A percentile compares a stretch with the other conserved stretches of the same genome.
phyloP scores from a whole-genome alignment of 1,284 basidiomycete genomes.

The Ganoderma lucidum region DNA sequence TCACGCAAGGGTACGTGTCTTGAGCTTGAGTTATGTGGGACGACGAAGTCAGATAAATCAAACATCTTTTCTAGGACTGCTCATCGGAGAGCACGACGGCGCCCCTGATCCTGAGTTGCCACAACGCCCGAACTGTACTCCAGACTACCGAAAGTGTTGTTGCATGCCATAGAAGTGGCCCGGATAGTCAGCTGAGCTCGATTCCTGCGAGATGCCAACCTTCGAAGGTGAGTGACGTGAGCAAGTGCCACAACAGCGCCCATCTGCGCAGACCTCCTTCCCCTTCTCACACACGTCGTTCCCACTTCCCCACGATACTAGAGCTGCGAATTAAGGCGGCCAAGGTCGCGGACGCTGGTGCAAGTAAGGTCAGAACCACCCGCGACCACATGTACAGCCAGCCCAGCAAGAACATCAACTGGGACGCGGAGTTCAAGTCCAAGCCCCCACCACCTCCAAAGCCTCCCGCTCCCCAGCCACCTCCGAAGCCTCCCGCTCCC shows the following conservation, averaged over 20 bases:
- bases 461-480: slow-evolving; percentile 34
- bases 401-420: slow-evolving; percentile 66
- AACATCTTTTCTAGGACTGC: neutral
- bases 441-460: slow-evolving; percentile 35
- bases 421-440: slow-evolving; percentile 57
- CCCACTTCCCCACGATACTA: slow-evolving; percentile 15
- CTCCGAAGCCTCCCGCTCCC: slow-evolving; percentile 34
- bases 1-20: neutral
- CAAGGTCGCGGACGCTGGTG: slow-evolving; percentile 62
- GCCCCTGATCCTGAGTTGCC: neutral
- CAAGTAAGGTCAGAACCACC: slow-evolving; percentile 60
- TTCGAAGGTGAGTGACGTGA: slow-evolving; percentile 26
- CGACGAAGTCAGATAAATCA: neutral
- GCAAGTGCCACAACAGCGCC: neutral
- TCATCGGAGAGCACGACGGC: neutral
- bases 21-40: neutral
- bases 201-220: slow-evolving; percentile 23
- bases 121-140: no score
- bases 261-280: slow-evolving; percentile 9
- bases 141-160: neutral
- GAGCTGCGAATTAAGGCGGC: slow-evolving; percentile 70
- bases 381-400: slow-evolving; percentile 65
- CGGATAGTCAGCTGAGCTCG: neutral
- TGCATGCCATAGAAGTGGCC: neutral
- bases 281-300: slow-evolving; percentile 10